Evolutionary conservation across 2,329 filamentous ascomycete genomes (phyloP).

Genomic region (Aureobasidium vineae): DNA sequence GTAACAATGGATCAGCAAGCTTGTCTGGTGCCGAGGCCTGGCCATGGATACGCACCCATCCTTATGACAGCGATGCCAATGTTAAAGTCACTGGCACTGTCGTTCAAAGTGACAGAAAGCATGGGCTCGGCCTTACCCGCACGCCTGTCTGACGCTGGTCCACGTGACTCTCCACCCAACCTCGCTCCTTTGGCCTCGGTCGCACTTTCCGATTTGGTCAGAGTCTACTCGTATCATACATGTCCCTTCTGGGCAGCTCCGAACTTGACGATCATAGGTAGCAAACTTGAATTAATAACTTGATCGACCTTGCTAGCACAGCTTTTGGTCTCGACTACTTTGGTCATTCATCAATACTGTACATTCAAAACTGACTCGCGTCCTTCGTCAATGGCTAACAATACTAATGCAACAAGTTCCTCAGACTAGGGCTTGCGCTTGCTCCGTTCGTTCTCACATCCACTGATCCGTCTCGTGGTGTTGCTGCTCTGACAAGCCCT

Average conservation of each 20-base stretch:
- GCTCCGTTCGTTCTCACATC: slow-evolving; percentile 36
- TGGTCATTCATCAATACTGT: slow-evolving; percentile 1
- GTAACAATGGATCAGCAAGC: slow-evolving; percentile 19
- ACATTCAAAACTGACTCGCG: not conserved
- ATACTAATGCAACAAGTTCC: slow-evolving; percentile 47
- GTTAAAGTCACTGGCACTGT: slow-evolving; percentile 22
- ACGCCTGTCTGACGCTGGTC: not conserved
- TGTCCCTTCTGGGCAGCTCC: too few species aligned
- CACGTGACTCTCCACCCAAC: not conserved
- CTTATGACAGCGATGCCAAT: slow-evolving; percentile 26
- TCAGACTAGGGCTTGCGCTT: slow-evolving; percentile 50
- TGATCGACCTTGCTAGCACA: not conserved
- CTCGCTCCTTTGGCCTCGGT: not conserved
- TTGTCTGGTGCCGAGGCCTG: slow-evolving; percentile 15
- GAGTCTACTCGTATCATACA: too few species aligned
- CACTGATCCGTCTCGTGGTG: slow-evolving; percentile 33
- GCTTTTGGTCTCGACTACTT: slow-evolving; percentile 2
- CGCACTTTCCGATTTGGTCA: too few species aligned
- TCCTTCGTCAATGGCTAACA: not conserved
- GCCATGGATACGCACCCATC: slow-evolving; percentile 23
- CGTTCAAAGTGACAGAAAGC: slow-evolving; percentile 21
- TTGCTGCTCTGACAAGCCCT: slow-evolving; percentile 29
- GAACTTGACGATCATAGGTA: not conserved
- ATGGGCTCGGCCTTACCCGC: slow-evolving; percentile 3
- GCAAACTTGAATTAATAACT: not conserved